phyloP scores from a whole-genome alignment of 306 rosid genomes.

The Inga laurina region DNA sequence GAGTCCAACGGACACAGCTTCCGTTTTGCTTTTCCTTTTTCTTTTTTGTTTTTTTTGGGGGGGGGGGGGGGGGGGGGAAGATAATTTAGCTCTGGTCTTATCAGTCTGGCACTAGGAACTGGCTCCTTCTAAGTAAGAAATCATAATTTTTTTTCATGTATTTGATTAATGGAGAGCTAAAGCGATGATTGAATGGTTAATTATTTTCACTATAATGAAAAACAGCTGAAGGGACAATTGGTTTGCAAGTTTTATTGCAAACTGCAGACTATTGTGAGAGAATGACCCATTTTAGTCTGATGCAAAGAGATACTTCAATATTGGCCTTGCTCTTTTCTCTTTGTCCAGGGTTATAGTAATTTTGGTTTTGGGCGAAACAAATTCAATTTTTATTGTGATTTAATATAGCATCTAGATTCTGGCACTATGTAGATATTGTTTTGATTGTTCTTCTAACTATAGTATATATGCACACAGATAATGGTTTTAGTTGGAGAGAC shows the following conservation, averaged over 20 bases:
- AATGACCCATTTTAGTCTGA: background rate
- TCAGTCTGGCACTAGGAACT: background rate
- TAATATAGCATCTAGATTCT: background rate
- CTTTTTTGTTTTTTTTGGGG: no score
- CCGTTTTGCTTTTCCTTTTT: background rate
- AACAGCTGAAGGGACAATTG: background rate
- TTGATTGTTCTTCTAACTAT: conserved; percentile 31
- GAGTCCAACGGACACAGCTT: background rate
- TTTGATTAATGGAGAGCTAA: conserved; percentile 1
- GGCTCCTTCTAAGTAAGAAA: background rate
- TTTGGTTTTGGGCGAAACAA: background rate
- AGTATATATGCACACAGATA: conserved; percentile 51
- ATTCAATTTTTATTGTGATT: background rate
- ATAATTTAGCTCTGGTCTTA: background rate
- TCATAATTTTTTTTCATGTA: background rate
- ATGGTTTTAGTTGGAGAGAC: conserved; percentile 88
- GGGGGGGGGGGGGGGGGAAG: background rate
- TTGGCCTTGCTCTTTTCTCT: background rate
- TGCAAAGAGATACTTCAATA: background rate
- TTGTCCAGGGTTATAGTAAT: background rate
- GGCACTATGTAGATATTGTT: background rate
- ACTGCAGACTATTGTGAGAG: background rate
- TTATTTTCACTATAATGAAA: background rate
- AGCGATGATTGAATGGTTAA: background rate
- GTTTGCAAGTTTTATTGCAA: background rate